Percentiles rank a stretch among this genome's conserved stretches.
These are phyloP conservation scores for Marasmius fiardii DNA, from an alignment of 1,284 basidiomycete genomes.

Conservation along the genomic window DNA sequence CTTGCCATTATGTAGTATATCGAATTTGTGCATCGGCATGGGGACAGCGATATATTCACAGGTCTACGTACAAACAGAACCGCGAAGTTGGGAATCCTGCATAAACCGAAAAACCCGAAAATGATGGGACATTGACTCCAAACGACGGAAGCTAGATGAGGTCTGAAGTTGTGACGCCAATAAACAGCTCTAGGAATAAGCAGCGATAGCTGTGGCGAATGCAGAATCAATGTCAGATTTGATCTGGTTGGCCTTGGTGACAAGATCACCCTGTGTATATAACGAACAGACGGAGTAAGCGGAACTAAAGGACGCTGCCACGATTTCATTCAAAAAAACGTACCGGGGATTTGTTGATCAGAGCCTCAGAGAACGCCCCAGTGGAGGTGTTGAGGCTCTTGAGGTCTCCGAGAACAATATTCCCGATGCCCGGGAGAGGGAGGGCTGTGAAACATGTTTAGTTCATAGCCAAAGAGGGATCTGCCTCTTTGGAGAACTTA, in stretches of 20 bases:
- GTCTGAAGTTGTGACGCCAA: no score
- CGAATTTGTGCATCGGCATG: no score
- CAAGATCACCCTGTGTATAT: background rate
- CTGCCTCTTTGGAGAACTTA: no score
- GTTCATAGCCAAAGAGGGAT: background rate
- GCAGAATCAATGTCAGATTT: background rate
- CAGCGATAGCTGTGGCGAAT: background rate
- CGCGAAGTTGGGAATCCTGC: no score
- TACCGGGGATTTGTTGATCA: slow-evolving; percentile 22
- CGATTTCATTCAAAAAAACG: no score
- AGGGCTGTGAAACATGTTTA: slow-evolving; percentile 10
- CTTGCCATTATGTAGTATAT: no score
- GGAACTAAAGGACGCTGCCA: background rate
- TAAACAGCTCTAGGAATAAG: background rate
- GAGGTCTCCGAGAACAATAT: slow-evolving; percentile 24
- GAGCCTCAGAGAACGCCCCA: slow-evolving; percentile 15
- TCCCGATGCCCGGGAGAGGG: slow-evolving; percentile 21
- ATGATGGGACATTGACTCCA: no score
- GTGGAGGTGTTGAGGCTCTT: slow-evolving; percentile 15
- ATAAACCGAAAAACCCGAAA: no score
- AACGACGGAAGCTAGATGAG: no score
- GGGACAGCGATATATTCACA: no score
- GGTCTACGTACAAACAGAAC: no score
- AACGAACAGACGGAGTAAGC: no score
- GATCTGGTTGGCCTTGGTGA: background rate